Evolutionary conservation across 2,329 filamentous ascomycete species (phyloP), one percentile per base, ranked within the genome.

Genomic region (Ophiognomonia clavigignenti-juglandacearum): DNA sequence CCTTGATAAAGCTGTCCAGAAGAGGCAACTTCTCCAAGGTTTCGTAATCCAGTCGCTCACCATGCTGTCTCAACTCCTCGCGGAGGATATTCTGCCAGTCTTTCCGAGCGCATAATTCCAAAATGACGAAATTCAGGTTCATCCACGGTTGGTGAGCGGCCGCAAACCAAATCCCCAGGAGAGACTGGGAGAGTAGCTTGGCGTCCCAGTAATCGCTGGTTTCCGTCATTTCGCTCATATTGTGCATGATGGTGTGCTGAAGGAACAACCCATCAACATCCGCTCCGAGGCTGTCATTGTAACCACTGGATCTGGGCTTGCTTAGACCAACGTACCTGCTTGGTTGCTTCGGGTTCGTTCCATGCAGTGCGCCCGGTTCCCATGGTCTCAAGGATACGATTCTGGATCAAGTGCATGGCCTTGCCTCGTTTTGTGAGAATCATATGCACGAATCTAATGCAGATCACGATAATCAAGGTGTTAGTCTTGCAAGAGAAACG

Each of bases 1-100:
- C 39, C 26, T 41, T 41, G 16, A 41, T 41, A 16, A 41, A 41
- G 20, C 39, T 41, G 26, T 41, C 39, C n/a, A 41, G 26, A 41
- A 41, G 39, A 29, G 39, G 39, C n/a, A 41, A 31, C 26, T 32
- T 8, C 39, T 41, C 39, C 27, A 41, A 18, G 9, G 16, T 23
- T 10, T 41, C 39, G 13, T 41, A 41, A 32, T 41, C 14, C n/a
- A 41, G 26, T 9, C 24, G 26, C 3, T 13, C 10, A 29, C 26
- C 24, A 11, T 22, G 23, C 27, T 41, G n/a, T n/a, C n/a, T 6
- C 6, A 41, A 11, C 39, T 41, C 39, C 11, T 41, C n/a, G 19
- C 39, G 39, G 22, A 41, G 39, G 9, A 18, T 29, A 3, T 6
- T 23, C 26, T 41, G 39, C 23, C 39, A 32, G 1, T 41, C 39